Conservation (phyloP, 2,329 filamentous ascomycete genomes). For the Fusarium oxysporum region DNA sequence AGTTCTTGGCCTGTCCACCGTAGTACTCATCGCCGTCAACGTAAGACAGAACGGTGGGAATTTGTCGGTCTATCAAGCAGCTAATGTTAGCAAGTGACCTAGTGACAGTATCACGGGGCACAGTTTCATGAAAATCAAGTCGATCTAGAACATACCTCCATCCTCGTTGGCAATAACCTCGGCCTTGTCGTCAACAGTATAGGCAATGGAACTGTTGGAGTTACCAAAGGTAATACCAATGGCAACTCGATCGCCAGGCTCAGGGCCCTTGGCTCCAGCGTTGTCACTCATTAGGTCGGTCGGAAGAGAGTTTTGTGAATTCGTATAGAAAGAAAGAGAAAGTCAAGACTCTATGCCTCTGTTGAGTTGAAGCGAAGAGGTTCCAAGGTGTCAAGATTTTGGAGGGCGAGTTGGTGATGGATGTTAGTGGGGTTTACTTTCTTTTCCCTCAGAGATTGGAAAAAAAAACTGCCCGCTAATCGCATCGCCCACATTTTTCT, state of each 20-base stretch:
- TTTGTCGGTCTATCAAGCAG: slow-evolving; percentile 82
- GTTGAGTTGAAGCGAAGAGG: slow-evolving; percentile 10
- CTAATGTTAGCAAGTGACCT: slow-evolving; percentile 11
- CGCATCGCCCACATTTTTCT: slow-evolving; percentile 40
- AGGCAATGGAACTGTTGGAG: slow-evolving; percentile 97
- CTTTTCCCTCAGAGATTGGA: slow-evolving; percentile 39
- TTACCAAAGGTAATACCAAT: slow-evolving; percentile 99
- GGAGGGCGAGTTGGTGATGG: slow-evolving; percentile 31
- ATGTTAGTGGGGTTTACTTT: slow-evolving; percentile 42
- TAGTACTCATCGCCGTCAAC: slow-evolving; percentile 97
- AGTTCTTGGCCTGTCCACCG: slow-evolving; percentile 92
- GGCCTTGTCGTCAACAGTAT: slow-evolving; percentile 91
- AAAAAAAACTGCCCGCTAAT: slow-evolving; percentile 46
- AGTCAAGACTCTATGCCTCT: slow-evolving; percentile 24
- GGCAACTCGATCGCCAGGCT: slow-evolving; percentile 72
- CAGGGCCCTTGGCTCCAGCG: slow-evolving; percentile 57
- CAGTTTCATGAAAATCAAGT: background rate
- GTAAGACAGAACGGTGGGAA: slow-evolving; percentile 93
- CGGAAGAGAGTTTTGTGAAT: slow-evolving; percentile 6
- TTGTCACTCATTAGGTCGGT: slow-evolving; percentile 60
- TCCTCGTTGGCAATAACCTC: slow-evolving; percentile 99
- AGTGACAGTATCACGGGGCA: background rate
- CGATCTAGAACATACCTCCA: slow-evolving; percentile 72
- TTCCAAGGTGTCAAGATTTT: slow-evolving; percentile 41
- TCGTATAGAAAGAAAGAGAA: slow-evolving; percentile 10